Evolutionary conservation across 208 protist genomes (phyloP).

Genomic region (Wallacemonas sp.): DNA sequence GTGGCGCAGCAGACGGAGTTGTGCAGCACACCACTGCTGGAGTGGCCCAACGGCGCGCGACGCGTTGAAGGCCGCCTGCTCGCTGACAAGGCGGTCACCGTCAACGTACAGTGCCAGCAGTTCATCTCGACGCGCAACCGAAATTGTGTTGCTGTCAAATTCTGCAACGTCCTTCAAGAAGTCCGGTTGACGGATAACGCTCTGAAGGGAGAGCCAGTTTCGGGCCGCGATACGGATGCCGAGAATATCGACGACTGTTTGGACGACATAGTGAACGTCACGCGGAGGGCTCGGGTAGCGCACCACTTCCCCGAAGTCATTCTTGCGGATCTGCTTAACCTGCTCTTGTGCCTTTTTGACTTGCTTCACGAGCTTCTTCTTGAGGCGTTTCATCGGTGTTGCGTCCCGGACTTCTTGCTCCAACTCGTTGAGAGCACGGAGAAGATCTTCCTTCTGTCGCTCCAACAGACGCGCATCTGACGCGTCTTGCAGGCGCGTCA

Average conservation of each 20-base stretch:
- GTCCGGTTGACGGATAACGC: slow-evolving; percentile 17
- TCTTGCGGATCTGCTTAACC: slow-evolving; percentile 27
- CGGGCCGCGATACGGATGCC: slow-evolving; percentile 16
- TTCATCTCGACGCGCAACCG: slow-evolving; percentile 15
- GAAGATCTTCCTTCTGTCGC: slow-evolving; percentile 7
- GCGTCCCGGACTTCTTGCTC: slow-evolving; percentile 1
- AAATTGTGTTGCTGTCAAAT: slow-evolving; percentile 37
- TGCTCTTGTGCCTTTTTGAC: slow-evolving; percentile 24
- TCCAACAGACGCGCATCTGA: background rate
- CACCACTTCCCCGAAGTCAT: slow-evolving; percentile 28
- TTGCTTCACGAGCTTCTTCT: slow-evolving; percentile 19
- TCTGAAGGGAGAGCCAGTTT: slow-evolving; percentile 24
- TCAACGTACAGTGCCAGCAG: slow-evolving; percentile 24
- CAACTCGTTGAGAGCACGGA: background rate
- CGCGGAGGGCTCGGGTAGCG: slow-evolving; percentile 22
- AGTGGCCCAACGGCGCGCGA: slow-evolving; percentile 27
- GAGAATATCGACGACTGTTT: slow-evolving; percentile 38
- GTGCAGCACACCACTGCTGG: slow-evolving; percentile 34
- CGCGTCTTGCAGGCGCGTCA: background rate
- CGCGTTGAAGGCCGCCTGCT: slow-evolving; percentile 22
- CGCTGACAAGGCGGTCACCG: slow-evolving; percentile 14
- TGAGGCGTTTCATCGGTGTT: slow-evolving; percentile 8
- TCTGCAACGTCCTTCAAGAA: slow-evolving; percentile 33
- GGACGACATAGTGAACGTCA: slow-evolving; percentile 20
- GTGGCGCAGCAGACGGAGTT: slow-evolving; percentile 25